Conservation (phyloP, 2,329 filamentous ascomycete species). For the Fusarium floridanum region DNA sequence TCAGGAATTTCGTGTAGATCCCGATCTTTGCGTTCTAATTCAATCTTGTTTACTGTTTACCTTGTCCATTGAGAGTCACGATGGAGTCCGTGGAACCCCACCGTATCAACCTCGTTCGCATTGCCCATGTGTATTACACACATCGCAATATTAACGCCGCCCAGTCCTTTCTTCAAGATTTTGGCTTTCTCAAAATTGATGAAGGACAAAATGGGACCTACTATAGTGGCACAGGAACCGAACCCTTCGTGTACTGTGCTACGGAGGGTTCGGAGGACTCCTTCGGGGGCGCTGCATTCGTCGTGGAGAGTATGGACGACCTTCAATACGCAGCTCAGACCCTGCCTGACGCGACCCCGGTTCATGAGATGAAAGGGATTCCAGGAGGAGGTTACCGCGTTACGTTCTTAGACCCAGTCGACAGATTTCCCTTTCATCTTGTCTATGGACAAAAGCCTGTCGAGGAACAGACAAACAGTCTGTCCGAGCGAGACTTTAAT, state of each 20-base stretch:
- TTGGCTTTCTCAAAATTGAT: conserved; percentile 59
- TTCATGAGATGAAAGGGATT: conserved; percentile 60
- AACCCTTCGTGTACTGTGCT: conserved; percentile 71
- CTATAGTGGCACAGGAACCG: conserved; percentile 72
- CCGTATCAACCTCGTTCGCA: background rate
- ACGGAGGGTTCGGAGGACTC: conserved; percentile 59
- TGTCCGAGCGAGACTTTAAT: background rate
- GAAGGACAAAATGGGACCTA: conserved; percentile 36
- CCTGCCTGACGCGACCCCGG: conserved; percentile 60
- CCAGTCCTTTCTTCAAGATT: conserved; percentile 60
- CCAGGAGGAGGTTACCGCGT: conserved; percentile 68
- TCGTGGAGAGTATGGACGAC: conserved; percentile 68
- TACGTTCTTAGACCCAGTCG: conserved; percentile 58
- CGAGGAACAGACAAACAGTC: background rate
- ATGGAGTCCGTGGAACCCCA: background rate
- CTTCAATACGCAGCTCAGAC: conserved; percentile 62
- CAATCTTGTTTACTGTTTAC: too few species aligned
- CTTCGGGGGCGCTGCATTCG: conserved; percentile 70
- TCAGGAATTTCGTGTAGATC: too few species aligned
- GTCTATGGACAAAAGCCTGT: background rate
- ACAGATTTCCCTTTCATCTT: background rate
- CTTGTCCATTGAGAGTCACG: background rate
- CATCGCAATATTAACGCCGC: conserved; percentile 59
- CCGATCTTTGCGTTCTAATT: too few species aligned
- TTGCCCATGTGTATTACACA: conserved; percentile 63